These are phyloP conservation scores for Coemansia aciculifera DNA, from an alignment of 192 early-diverging fungal genomes.

Conservation along the genomic window DNA sequence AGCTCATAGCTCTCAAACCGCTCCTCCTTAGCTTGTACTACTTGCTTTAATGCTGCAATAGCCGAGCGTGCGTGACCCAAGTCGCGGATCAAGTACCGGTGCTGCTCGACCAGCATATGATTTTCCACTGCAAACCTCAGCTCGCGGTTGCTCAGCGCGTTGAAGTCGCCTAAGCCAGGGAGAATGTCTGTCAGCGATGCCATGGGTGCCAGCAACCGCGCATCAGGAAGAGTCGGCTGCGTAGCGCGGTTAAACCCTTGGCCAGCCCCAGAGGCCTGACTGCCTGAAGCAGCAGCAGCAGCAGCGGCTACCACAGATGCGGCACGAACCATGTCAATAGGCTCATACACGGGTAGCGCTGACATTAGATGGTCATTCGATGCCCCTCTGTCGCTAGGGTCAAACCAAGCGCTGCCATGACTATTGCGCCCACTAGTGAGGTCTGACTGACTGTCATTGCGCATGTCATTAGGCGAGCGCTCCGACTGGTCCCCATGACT, in stretches of 20 bases:
- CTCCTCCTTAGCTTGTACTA: constrained; percentile 52
- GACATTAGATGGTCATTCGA: constrained; percentile 17
- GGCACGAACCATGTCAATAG: constrained; percentile 39
- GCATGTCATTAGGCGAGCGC: not conserved
- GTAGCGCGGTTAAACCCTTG: constrained; percentile 28
- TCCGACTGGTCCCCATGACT: not conserved
- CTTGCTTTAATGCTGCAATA: constrained; percentile 44
- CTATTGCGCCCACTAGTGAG: not conserved
- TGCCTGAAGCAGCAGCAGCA: not conserved
- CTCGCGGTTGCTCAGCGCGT: constrained; percentile 42
- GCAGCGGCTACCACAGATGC: not conserved
- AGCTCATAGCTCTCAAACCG: constrained; percentile 38
- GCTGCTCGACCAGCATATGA: constrained; percentile 53
- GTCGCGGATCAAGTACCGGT: constrained; percentile 47
- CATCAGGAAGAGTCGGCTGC: constrained; percentile 32
- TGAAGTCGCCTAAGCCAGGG: constrained; percentile 8
- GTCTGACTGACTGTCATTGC: not conserved
- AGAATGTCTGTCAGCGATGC: constrained; percentile 41
- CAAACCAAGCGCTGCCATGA: not conserved
- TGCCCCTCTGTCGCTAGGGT: not conserved
- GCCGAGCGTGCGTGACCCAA: constrained; percentile 49
- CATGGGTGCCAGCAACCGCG: constrained; percentile 49
- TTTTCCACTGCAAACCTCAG: constrained; percentile 49
- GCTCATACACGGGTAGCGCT: constrained; percentile 42
- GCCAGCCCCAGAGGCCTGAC: not conserved